Evolutionary conservation across 2,329 filamentous ascomycete genomes (phyloP).

Genomic region (Epicoccum nigrum): DNA sequence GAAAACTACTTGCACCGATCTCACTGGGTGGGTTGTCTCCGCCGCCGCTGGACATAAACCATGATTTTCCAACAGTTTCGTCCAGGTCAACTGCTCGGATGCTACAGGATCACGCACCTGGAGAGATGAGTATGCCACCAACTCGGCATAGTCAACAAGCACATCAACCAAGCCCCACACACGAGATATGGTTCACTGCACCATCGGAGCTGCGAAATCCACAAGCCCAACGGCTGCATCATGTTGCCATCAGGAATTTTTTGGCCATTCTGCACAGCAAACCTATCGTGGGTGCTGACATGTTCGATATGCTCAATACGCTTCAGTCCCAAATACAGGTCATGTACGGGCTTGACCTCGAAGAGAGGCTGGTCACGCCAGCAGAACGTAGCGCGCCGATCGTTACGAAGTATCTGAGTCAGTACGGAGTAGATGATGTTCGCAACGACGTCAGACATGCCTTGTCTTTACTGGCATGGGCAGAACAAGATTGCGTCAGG

Average conservation of each 20-base stretch:
- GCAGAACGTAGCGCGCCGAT: slow-evolving; percentile 60
- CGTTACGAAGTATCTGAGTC: slow-evolving; percentile 66
- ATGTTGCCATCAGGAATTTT: slow-evolving; percentile 72
- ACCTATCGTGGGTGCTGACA: slow-evolving; percentile 68
- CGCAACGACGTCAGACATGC: slow-evolving; percentile 66
- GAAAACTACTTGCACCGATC: slow-evolving; percentile 35
- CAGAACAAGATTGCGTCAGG: slow-evolving; percentile 67
- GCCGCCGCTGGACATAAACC: slow-evolving; percentile 39
- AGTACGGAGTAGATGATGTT: slow-evolving; percentile 67
- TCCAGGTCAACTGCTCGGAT: neutral
- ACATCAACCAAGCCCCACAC: slow-evolving; percentile 36
- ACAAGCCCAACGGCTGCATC: slow-evolving; percentile 61
- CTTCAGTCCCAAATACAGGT: slow-evolving; percentile 65
- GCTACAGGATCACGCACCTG: slow-evolving; percentile 20
- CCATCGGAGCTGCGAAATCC: slow-evolving; percentile 56
- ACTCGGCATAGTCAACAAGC: slow-evolving; percentile 21
- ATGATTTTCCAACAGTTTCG: neutral
- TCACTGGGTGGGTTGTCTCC: slow-evolving; percentile 34
- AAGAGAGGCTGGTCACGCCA: slow-evolving; percentile 33
- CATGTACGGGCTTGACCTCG: slow-evolving; percentile 56
- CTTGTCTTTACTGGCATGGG: slow-evolving; percentile 68
- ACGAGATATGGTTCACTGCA: slow-evolving; percentile 67
- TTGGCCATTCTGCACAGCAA: slow-evolving; percentile 69
- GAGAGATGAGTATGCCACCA: slow-evolving; percentile 14
- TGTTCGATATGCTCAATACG: slow-evolving; percentile 68